Percentiles rank a stretch among this genome's conserved stretches.
Conservation (phyloP, 2,329 filamentous ascomycete genomes). For the Neoscytalidium dimidiatum region DNA sequence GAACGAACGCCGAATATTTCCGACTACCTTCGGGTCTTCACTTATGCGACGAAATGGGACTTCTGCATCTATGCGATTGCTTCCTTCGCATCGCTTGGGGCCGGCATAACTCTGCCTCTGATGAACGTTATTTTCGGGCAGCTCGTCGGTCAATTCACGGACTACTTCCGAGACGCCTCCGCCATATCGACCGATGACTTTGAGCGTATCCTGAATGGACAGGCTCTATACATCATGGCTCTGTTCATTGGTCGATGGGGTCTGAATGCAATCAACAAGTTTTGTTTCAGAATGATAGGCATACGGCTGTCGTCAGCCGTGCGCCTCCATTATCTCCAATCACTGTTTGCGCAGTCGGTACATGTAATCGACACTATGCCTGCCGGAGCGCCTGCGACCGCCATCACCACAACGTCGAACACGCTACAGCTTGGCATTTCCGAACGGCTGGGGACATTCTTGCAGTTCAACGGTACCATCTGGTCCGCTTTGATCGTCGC, state of each 20-base stretch:
- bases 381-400: slow-evolving; percentile 52
- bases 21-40: not conserved
- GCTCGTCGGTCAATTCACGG: not conserved
- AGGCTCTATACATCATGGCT: slow-evolving; percentile 33
- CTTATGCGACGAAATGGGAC: slow-evolving; percentile 1
- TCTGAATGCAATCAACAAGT: slow-evolving; percentile 32
- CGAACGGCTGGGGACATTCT: slow-evolving; percentile 49
- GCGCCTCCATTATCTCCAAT: slow-evolving; percentile 51
- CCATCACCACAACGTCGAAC: slow-evolving; percentile 56
- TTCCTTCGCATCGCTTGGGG: not conserved
- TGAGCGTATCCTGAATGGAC: not conserved
- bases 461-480: slow-evolving; percentile 45
- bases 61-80: not conserved
- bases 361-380: slow-evolving; percentile 53
- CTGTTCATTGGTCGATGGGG: slow-evolving; percentile 40
- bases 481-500: slow-evolving; percentile 53
- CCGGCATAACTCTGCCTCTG: not conserved
- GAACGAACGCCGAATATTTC: not conserved
- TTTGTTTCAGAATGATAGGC: slow-evolving; percentile 52
- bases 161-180: not conserved
- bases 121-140: slow-evolving; percentile 10
- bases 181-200: not conserved
- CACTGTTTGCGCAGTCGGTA: slow-evolving; percentile 53
- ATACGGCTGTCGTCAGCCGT: slow-evolving; percentile 54
- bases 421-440: slow-evolving; percentile 58